These are phyloP conservation scores for Ascomycota sp. DNA, from an alignment of 2,329 filamentous ascomycete genomes.

Conservation along the genomic window DNA sequence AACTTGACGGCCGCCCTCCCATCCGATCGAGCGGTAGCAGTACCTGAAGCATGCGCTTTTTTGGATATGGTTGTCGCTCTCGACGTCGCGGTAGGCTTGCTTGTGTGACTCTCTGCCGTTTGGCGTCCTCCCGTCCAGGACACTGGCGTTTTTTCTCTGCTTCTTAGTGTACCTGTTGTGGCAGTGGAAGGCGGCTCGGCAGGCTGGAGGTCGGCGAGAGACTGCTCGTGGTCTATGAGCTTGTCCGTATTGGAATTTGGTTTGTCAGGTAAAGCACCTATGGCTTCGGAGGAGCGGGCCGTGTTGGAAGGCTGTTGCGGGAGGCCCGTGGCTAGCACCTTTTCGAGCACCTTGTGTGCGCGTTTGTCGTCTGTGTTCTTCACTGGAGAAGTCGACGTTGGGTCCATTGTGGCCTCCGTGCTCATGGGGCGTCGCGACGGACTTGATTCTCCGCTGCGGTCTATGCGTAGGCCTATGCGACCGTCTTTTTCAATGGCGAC, in stretches of 20 bases:
- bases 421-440: constrained; percentile 16
- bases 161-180: too few relatives aligned
- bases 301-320: constrained; percentile 11
- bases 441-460: constrained; percentile 17
- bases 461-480: constrained; percentile 28
- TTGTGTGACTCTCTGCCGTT: too few relatives aligned
- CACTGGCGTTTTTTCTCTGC: too few relatives aligned
- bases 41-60: too few relatives aligned
- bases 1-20: constrained; percentile 3
- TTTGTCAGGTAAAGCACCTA: constrained; percentile 10
- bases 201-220: constrained; percentile 11
- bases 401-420: constrained; percentile 13
- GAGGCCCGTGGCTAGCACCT: constrained; percentile 22
- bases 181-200: too few relatives aligned
- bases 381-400: constrained; percentile 11
- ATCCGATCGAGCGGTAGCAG: too few relatives aligned
- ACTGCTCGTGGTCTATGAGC: constrained; percentile 17
- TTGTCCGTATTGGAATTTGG: constrained; percentile 20
- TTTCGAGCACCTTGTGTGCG: constrained; percentile 8
- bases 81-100: too few relatives aligned
- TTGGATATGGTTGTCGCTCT: too few relatives aligned
- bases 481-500: constrained; percentile 51
- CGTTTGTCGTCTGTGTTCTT: constrained; percentile 6
- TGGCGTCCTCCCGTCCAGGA: too few relatives aligned
- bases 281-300: background rate